Percentiles rank a stretch among this genome's conserved stretches.
Evolutionary conservation across 192 early-diverging fungal genomes (phyloP).

Genomic region (Lobosporangium transversale): DNA sequence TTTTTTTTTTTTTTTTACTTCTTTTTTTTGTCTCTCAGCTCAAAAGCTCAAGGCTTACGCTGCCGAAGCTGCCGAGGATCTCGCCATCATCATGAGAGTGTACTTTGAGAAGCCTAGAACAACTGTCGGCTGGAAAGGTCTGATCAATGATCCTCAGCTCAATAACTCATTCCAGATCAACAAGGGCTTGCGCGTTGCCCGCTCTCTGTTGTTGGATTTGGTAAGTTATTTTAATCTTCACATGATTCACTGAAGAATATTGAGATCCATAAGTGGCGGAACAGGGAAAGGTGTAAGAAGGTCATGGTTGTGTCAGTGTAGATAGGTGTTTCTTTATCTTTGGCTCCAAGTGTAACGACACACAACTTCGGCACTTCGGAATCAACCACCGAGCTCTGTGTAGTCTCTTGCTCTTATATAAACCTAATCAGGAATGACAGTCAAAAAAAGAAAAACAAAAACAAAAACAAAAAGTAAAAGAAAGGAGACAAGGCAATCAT

Average conservation of each 20-base stretch:
- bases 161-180: conserved; percentile 83
- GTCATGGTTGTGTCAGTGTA: no score
- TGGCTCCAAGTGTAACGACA: no score
- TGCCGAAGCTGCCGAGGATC: conserved; percentile 64
- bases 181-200: conserved; percentile 83
- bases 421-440: no score
- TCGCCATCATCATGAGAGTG: conserved; percentile 83
- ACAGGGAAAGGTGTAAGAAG: no score
- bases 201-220: conserved; percentile 74
- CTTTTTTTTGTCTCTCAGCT: conserved; percentile 47
- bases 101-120: conserved; percentile 91
- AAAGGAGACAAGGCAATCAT: not conserved
- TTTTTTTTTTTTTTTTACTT: not conserved
- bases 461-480: conserved; percentile 6
- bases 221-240: conserved; percentile 51
- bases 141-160: conserved; percentile 84
- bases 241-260: no score
- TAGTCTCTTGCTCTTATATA: no score
- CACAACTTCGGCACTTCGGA: not conserved
- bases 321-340: no score
- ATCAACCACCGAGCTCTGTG: no score
- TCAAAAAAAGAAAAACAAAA: not conserved
- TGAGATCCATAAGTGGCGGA: no score
- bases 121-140: conserved; percentile 93
- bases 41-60: conserved; percentile 68